Evolutionary conservation across 2,329 filamentous ascomycete species (phyloP), one percentile per base, ranked within the genome.

Genomic region (Aspergillus ochraceus): DNA sequence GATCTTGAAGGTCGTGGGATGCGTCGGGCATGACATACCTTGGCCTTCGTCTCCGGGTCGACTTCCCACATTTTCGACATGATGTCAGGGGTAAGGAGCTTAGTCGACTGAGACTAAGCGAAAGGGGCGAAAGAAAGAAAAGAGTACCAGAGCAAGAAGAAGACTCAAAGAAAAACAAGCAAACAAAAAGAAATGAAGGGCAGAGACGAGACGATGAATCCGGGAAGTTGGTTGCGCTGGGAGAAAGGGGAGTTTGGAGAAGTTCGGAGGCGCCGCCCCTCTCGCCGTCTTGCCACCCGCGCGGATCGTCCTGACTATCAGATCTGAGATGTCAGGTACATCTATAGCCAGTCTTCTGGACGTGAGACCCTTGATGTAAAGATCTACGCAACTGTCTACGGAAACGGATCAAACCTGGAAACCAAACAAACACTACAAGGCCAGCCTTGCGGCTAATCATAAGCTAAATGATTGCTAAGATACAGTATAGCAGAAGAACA

Each of bases 61-160:
- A 99, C 92, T 81, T 99, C 95, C 95, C 95, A 99, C 90, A 97
- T 94, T 80, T 93, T 94, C 73, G 86, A 79, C 76, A 77, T 78
- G 61, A 56, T 52, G 54, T n/a, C 36, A 42, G 36, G 36, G n/a
- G 42, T 39, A 2, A 61, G 14, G n/a, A 5, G 17, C 2, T 30
- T 3, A 36, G 19, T 30, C 30, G 19, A 6, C n/a, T 3, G 19
- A 24, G 46, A 49, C 14, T 22, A n/a, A 30, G 24, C 47, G 32
- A 29, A 39, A 50, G 36, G 36, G 11, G 50, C 19, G 32, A 24
- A 29, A 32, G 32, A 17, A 45, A 17, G 46, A 29, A 49, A 24
- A 9, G 12, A 12, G 1, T 2, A 29, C 26, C 6, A 9, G 26
- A 29, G 26, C 26, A 9, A 4, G 26, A 29, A 29, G 26, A 29